Conservation (phyloP, 768 basidiomycete genomes). For the Calocybe gangraenosa region DNA sequence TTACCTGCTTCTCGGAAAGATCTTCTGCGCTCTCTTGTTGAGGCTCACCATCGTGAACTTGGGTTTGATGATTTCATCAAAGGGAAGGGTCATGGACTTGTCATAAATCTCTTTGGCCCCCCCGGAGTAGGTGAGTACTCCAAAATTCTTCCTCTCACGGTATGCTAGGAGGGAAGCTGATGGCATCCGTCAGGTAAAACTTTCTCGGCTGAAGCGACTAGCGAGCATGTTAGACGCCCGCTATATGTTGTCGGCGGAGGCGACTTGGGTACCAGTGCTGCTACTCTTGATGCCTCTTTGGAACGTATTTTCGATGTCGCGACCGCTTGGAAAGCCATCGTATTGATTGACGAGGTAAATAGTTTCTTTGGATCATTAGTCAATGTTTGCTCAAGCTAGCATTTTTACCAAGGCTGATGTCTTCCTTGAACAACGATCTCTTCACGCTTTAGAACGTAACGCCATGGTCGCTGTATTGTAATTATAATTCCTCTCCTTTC, state of each 20-base stretch:
- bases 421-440: slow-evolving; percentile 64
- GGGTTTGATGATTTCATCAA: slow-evolving; percentile 60
- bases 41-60: slow-evolving; percentile 48
- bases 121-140: slow-evolving; percentile 48
- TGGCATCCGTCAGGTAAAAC: slow-evolving; percentile 38
- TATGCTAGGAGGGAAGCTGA: too few relatives aligned
- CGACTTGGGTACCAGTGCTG: slow-evolving; percentile 47
- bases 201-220: slow-evolving; percentile 56
- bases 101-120: slow-evolving; percentile 54
- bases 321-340: slow-evolving; percentile 58
- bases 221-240: slow-evolving; percentile 49
- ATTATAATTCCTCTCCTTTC: slow-evolving; percentile 15
- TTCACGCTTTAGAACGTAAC: slow-evolving; percentile 62
- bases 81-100: slow-evolving; percentile 51
- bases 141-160: neutral
- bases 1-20: slow-evolving; percentile 50
- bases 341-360: slow-evolving; percentile 48
- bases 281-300: slow-evolving; percentile 37
- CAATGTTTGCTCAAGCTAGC: slow-evolving; percentile 5
- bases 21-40: slow-evolving; percentile 53
- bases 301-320: slow-evolving; percentile 48
- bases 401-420: slow-evolving; percentile 48
- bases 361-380: neutral
- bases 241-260: slow-evolving; percentile 53
- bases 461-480: slow-evolving; percentile 72